A percentile compares a stretch with the other conserved stretches of the same genome.
Conservation (phyloP, 495 filamentous ascomycete species). For the Penicillium silybi region DNA sequence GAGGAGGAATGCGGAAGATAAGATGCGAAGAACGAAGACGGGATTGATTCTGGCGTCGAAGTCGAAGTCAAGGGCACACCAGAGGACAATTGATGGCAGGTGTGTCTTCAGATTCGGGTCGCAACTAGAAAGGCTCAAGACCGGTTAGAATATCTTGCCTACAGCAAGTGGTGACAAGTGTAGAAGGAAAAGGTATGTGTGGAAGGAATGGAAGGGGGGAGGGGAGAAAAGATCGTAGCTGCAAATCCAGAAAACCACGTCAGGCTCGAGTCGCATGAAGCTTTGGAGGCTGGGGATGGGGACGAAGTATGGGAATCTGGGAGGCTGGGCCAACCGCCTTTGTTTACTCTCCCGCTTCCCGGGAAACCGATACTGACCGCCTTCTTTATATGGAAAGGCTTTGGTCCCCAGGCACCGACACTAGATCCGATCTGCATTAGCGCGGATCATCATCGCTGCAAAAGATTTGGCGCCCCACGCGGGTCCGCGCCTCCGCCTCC, state of each 20-base stretch:
- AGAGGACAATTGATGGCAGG: slow-evolving; percentile 4
- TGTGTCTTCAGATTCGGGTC: slow-evolving; percentile 14
- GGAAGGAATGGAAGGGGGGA: slow-evolving; percentile 29
- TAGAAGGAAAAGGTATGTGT: slow-evolving; percentile 26
- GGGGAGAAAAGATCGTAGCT: slow-evolving; percentile 33
- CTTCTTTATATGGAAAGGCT: slow-evolving; percentile 8
- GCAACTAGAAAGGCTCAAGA: slow-evolving; percentile 23
- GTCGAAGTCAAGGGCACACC: background rate
- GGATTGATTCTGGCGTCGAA: slow-evolving; percentile 4
- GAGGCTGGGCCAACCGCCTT: slow-evolving; percentile 47
- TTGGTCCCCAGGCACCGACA: slow-evolving; percentile 12
- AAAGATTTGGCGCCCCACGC: slow-evolving; percentile 20
- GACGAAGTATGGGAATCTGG: slow-evolving; percentile 29
- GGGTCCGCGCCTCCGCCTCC: slow-evolving; percentile 8
- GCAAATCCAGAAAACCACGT: slow-evolving; percentile 23
- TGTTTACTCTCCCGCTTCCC: slow-evolving; percentile 44
- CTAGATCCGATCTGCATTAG: slow-evolving; percentile 20
- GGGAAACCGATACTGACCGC: slow-evolving; percentile 37
- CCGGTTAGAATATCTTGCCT: slow-evolving; percentile 21
- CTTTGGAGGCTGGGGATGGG: slow-evolving; percentile 36
- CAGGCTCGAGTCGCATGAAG: slow-evolving; percentile 24
- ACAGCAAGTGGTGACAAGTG: slow-evolving; percentile 14
- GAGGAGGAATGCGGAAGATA: slow-evolving; percentile 18
- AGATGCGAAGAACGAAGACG: slow-evolving; percentile 9
- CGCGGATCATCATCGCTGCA: slow-evolving; percentile 4